phyloP scores from a whole-genome alignment of 1,284 basidiomycete species.

The Ustilago shanxiensis region DNA sequence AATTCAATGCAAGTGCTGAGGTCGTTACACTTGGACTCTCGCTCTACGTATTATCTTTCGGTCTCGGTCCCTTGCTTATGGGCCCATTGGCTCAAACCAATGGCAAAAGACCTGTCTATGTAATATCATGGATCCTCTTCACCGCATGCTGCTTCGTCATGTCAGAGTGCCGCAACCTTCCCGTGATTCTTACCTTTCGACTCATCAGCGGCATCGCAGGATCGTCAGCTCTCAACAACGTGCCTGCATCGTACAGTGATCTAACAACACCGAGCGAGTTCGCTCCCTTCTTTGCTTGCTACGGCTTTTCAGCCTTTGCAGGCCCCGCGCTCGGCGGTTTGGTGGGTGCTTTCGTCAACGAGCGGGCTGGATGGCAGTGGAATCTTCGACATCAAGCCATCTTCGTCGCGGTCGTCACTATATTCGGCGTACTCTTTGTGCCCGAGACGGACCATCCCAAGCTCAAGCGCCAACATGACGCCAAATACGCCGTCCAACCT shows the following conservation, averaged over 20 bases:
- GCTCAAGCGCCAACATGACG: slow-evolving; percentile 32
- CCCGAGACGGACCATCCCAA: slow-evolving; percentile 49
- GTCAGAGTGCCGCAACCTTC: slow-evolving; percentile 60
- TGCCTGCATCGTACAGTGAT: slow-evolving; percentile 41
- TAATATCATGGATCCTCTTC: slow-evolving; percentile 40
- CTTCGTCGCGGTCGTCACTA: slow-evolving; percentile 38
- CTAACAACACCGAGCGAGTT: slow-evolving; percentile 30
- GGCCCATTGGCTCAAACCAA: slow-evolving; percentile 41
- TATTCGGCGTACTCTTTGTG: slow-evolving; percentile 40
- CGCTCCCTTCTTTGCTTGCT: slow-evolving; percentile 35
- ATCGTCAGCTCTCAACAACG: slow-evolving; percentile 51
- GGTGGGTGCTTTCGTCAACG: slow-evolving; percentile 44
- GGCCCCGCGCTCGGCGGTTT: slow-evolving; percentile 40
- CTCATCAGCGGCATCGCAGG: slow-evolving; percentile 61
- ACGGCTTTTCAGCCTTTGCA: slow-evolving; percentile 45
- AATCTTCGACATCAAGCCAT: slow-evolving; percentile 53
- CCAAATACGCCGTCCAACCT: slow-evolving; percentile 13
- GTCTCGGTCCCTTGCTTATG: slow-evolving; percentile 40
- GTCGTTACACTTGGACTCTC: slow-evolving; percentile 39
- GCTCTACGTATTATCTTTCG: slow-evolving; percentile 44
- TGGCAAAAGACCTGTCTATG: slow-evolving; percentile 50
- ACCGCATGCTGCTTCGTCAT: slow-evolving; percentile 54
- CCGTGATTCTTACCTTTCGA: slow-evolving; percentile 63
- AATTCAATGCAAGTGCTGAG: slow-evolving; percentile 35
- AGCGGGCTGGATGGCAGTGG: slow-evolving; percentile 48